Evolutionary conservation across 202 grass and related monocot species (phyloP).

Genomic region (Panicum virgatum): DNA sequence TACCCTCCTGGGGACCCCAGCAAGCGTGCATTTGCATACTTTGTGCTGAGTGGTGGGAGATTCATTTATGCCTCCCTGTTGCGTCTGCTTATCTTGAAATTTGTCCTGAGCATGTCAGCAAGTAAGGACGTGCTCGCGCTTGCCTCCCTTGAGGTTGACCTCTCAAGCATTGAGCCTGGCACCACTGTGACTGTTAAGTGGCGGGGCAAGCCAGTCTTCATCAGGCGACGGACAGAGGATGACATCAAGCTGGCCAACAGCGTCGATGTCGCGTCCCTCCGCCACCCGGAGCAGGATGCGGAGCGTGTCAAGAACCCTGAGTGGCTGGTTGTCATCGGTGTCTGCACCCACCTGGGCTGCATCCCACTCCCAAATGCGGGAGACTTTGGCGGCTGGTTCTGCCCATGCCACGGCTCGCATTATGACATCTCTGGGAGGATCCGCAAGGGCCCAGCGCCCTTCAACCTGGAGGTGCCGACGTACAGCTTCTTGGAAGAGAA

Average conservation of each 20-base stretch:
- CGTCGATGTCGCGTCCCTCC: slow-evolving; percentile 65
- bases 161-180: slow-evolving; percentile 84
- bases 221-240: slow-evolving; percentile 81
- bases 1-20: slow-evolving; percentile 78
- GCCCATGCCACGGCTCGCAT: slow-evolving; percentile 88
- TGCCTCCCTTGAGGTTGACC: slow-evolving; percentile 79
- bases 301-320: slow-evolving; percentile 82
- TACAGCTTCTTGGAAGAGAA: slow-evolving; percentile 92
- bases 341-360: slow-evolving; percentile 92
- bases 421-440: slow-evolving; percentile 88
- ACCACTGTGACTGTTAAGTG: slow-evolving; percentile 91
- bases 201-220: slow-evolving; percentile 93
- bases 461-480: slow-evolving; percentile 83
- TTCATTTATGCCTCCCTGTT: slow-evolving; percentile 86
- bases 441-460: slow-evolving; percentile 85
- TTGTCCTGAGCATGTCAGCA: slow-evolving; percentile 89
- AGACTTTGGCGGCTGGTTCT: slow-evolving; percentile 89
- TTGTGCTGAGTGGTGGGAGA: slow-evolving; percentile 83
- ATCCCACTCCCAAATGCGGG: slow-evolving; percentile 88
- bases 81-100: slow-evolving; percentile 78
- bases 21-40: slow-evolving; percentile 92
- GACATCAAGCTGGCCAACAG: slow-evolving; percentile 87
- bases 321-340: slow-evolving; percentile 88
- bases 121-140: slow-evolving; percentile 86
- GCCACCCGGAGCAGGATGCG: slow-evolving; percentile 74